These are phyloP conservation scores for Neofusicoccum ribis DNA, from an alignment of 2,329 filamentous ascomycete species.

Conservation along the genomic window DNA sequence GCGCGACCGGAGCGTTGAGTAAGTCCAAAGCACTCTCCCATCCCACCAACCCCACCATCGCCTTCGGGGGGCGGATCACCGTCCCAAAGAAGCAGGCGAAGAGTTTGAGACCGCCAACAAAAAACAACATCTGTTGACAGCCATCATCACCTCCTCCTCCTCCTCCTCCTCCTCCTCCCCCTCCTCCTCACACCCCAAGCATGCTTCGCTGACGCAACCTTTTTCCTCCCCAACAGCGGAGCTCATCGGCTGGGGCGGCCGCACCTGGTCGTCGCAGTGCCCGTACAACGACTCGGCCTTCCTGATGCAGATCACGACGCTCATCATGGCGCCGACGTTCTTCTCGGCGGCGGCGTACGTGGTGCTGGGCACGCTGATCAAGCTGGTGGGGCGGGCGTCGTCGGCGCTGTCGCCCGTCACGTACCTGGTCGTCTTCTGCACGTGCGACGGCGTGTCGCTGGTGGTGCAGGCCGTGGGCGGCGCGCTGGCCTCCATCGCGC, in stretches of 20 bases:
- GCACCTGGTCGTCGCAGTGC: constrained; percentile 52
- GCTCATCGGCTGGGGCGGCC: constrained; percentile 51
- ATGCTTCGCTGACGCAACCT: background rate
- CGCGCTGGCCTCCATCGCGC: constrained; percentile 56
- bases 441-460: constrained; percentile 58
- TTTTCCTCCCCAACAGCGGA: constrained; percentile 33
- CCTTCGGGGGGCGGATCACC: too few relatives aligned
- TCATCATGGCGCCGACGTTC: constrained; percentile 49
- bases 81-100: too few relatives aligned
- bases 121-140: too few relatives aligned
- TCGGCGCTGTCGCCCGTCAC: constrained; percentile 31
- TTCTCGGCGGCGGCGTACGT: constrained; percentile 56
- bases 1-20: background rate
- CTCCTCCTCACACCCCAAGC: too few relatives aligned
- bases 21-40: background rate
- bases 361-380: constrained; percentile 55
- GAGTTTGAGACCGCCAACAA: too few relatives aligned
- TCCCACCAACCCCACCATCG: too few relatives aligned
- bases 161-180: background rate
- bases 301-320: constrained; percentile 52
- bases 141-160: too few relatives aligned
- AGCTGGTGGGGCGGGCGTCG: constrained; percentile 52
- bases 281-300: constrained; percentile 54
- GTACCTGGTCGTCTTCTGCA: constrained; percentile 60
- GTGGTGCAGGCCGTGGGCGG: constrained; percentile 60